These are phyloP conservation scores for Cubamyces sp. DNA, from an alignment of 768 basidiomycete species.

Conservation along the genomic window DNA sequence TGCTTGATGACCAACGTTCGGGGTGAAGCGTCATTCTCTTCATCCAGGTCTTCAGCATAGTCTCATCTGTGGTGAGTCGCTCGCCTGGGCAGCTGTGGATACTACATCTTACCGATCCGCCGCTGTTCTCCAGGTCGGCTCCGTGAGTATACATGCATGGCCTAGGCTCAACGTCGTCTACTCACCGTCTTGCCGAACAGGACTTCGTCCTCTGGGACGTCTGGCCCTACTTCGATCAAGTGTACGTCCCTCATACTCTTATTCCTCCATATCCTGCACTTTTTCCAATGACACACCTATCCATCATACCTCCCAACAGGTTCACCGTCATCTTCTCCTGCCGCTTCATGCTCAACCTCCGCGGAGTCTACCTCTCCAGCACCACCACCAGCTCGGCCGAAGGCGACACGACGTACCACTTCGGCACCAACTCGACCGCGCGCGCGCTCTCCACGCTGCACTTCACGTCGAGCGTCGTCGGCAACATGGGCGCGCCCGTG, in stretches of 20 bases:
- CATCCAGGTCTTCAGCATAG: slow-evolving; percentile 19
- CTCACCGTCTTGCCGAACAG: neutral
- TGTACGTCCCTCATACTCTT: slow-evolving; percentile 1
- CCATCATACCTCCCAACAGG: neutral
- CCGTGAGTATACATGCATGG: neutral
- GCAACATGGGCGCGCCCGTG: slow-evolving; percentile 27
- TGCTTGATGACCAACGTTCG: neutral
- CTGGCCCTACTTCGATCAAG: slow-evolving; percentile 26
- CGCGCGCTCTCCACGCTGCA: neutral
- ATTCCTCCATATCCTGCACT: neutral
- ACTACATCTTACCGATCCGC: neutral
- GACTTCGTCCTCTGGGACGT: slow-evolving; percentile 20
- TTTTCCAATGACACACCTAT: neutral
- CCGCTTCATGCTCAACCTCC: slow-evolving; percentile 27
- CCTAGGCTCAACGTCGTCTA: too few relatives aligned
- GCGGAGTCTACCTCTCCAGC: slow-evolving; percentile 15
- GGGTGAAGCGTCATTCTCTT: slow-evolving; percentile 9
- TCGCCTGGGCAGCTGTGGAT: too few relatives aligned
- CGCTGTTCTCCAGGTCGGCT: slow-evolving; percentile 7
- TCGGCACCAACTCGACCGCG: neutral
- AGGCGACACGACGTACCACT: neutral
- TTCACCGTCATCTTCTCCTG: slow-evolving; percentile 24
- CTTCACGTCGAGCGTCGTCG: slow-evolving; percentile 20
- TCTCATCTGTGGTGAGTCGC: slow-evolving; percentile 8
- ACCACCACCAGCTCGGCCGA: neutral